Percentiles rank a stretch among this genome's conserved stretches.
Conservation (phyloP, 2,329 filamentous ascomycete species). For the Onygenales sp. region DNA sequence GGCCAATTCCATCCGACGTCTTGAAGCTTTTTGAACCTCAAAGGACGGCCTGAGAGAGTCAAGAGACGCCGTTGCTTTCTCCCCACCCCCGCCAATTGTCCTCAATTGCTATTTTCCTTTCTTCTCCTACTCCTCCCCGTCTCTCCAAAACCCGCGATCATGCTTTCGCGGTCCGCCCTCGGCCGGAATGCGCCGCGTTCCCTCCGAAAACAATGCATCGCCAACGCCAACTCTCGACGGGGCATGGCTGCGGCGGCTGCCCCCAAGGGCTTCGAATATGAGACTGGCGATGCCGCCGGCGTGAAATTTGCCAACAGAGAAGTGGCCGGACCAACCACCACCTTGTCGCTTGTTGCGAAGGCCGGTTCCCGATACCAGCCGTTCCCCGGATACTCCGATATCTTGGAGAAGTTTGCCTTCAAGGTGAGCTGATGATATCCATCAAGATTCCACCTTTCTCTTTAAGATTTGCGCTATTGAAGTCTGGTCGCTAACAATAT, state of each 20-base stretch:
- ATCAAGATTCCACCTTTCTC: not conserved
- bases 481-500: conserved; percentile 7
- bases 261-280: conserved; percentile 74
- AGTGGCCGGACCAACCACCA: conserved; percentile 76
- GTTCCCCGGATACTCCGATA: conserved; percentile 78
- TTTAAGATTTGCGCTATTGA: no score
- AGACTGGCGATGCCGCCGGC: conserved; percentile 74
- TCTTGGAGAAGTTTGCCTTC: conserved; percentile 92
- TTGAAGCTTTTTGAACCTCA: conserved; percentile 29
- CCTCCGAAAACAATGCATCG: conserved; percentile 51
- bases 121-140: conserved; percentile 29
- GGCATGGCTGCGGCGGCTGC: conserved; percentile 56
- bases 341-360: conserved; percentile 84
- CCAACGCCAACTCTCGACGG: conserved; percentile 46
- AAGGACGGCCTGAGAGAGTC: not conserved
- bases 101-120: conserved; percentile 13
- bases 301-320: conserved; percentile 91
- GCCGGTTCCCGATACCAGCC: conserved; percentile 90
- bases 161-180: conserved; percentile 60
- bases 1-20: not conserved
- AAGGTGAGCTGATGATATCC: conserved; percentile 52
- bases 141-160: conserved; percentile 49
- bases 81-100: conserved; percentile 24
- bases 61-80: conserved; percentile 12
- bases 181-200: conserved; percentile 55